phyloP scores from a whole-genome alignment of 2,329 filamentous ascomycete species.

The Aspergillus proliferans region DNA sequence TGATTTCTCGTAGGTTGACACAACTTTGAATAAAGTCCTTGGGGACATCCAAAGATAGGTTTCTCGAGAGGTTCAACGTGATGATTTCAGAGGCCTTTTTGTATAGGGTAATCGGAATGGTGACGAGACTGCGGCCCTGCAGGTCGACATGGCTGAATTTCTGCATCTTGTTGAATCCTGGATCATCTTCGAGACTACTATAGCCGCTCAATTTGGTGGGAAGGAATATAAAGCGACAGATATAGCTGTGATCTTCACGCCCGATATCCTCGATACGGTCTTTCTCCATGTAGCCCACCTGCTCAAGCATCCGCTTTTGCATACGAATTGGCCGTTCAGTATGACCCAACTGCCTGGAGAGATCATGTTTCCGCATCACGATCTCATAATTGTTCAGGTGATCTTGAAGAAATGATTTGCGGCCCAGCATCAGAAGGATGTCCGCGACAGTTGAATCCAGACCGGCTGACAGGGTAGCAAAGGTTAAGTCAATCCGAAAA shows the following conservation, averaged over 20 bases:
- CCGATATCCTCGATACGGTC: constrained; percentile 91
- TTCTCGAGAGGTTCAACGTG: constrained; percentile 86
- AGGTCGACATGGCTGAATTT: constrained; percentile 95
- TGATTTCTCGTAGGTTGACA: constrained; percentile 85
- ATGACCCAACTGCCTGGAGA: constrained; percentile 71
- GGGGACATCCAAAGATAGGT: constrained; percentile 84
- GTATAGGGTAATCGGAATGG: constrained; percentile 91
- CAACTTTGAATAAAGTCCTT: constrained; percentile 96
- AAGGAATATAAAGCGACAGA: constrained; percentile 92
- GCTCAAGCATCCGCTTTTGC: constrained; percentile 83
- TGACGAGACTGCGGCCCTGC: constrained; percentile 80
- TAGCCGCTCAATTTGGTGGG: constrained; percentile 80
- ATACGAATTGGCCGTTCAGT: constrained; percentile 80
- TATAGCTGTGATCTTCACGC: constrained; percentile 92
- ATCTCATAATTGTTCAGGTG: constrained; percentile 92
- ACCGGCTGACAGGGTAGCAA: constrained; percentile 80
- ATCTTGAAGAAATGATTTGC: constrained; percentile 89
- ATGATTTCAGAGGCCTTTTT: constrained; percentile 89
- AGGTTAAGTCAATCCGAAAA: constrained; percentile 88
- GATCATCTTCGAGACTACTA: constrained; percentile 65
- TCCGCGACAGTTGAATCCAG: constrained; percentile 81
- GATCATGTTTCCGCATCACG: constrained; percentile 85
- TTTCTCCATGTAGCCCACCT: constrained; percentile 80
- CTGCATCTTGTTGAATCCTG: constrained; percentile 72
- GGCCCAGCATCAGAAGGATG: constrained; percentile 81